Base-by-base conservation (phyloP, 2,329 filamentous ascomycete genomes). In the Clonostachys sp. region DNA sequence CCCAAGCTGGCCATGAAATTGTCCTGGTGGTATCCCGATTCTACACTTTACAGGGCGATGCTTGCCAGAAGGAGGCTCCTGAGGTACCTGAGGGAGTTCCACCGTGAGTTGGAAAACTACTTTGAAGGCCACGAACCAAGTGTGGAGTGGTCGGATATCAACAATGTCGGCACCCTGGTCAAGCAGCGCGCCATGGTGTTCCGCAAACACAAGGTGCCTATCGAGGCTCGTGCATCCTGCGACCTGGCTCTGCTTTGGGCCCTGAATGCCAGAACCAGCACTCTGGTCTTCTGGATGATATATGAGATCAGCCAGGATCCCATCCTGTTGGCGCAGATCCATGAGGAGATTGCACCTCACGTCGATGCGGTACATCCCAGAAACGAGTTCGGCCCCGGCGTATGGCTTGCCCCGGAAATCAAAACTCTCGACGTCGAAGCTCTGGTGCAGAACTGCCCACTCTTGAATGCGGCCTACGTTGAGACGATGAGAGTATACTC, bases 401-500 rank as follows among this genome's bases (percentile, higher is more conserved):
- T 71, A 20, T 64, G 63, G 61, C 49, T 67, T 38, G 56, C 66
- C 6, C 57, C 66, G 16, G 50, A 55, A 40, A 50, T 71, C 18
- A 58, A 64, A 41, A 57, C 50, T 9, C 50, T 71, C 7, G 66
- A 72, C 46, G 18, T 70, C 16, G 57, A 71, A 1, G 63, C 59
- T 0, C 50, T 72, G 4, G 42, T 69, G 17, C 55, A 53, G 6
- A 59, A 61, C 10, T 71, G 68, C 45, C 67, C 67, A 5, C 51
- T 66, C 6, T 61, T 73, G 12, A 63, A 68, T 44, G 66, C 66
- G 1, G 58, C 64, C 3, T 70, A 71, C 40, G 51, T 70, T 6
- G 70, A 74, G 50, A 70, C 68, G 0, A 42, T 72, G 42, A 57
- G 70, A 12, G 44, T 71, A 0, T 70, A 73, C 30, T 62, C 66